A percentile compares a stretch with the other conserved stretches of the same genome.
These are phyloP conservation scores for Oryza glumipatula DNA, from an alignment of 176 grass and related monocot genomes.

Conservation along the genomic window DNA sequence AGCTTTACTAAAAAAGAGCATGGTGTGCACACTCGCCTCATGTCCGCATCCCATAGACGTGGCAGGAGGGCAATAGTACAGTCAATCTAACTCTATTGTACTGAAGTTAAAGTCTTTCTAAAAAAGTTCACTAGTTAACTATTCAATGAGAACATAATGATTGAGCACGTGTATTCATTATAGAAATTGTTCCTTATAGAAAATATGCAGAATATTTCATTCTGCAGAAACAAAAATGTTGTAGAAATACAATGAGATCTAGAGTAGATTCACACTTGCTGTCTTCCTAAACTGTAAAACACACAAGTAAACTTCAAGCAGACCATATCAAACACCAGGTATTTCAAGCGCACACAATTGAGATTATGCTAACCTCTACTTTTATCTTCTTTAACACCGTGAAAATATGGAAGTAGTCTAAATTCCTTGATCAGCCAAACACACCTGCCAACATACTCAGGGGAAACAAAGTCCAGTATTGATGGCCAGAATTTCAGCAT, in stretches of 20 bases:
- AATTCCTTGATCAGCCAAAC: conserved; percentile 65
- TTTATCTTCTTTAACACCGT: conserved; percentile 80
- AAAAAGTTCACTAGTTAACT: too few species aligned
- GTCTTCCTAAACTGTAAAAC: conserved; percentile 72
- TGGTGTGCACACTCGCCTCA: too few species aligned
- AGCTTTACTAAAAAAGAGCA: too few species aligned
- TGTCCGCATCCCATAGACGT: too few species aligned
- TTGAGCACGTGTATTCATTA: too few species aligned
- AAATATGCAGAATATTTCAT: too few species aligned
- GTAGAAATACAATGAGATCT: too few species aligned
- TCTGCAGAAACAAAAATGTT: too few species aligned
- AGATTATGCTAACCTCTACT: conserved; percentile 50
- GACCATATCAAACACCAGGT: neutral
- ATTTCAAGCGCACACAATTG: neutral
- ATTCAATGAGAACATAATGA: too few species aligned
- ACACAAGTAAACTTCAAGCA: neutral
- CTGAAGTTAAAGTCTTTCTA: too few species aligned
- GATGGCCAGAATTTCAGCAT: conserved; percentile 86
- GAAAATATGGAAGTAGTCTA: conserved; percentile 62
- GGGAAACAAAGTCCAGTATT: conserved; percentile 85
- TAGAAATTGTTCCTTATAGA: too few species aligned
- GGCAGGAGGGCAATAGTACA: neutral
- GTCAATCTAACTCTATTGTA: too few species aligned
- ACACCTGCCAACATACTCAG: conserved; percentile 69
- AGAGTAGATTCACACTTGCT: neutral